A percentile compares a stretch with the other conserved stretches of the same genome.
Conservation (phyloP, 1,284 basidiomycete genomes). For the Austroboletus rostrupii region DNA sequence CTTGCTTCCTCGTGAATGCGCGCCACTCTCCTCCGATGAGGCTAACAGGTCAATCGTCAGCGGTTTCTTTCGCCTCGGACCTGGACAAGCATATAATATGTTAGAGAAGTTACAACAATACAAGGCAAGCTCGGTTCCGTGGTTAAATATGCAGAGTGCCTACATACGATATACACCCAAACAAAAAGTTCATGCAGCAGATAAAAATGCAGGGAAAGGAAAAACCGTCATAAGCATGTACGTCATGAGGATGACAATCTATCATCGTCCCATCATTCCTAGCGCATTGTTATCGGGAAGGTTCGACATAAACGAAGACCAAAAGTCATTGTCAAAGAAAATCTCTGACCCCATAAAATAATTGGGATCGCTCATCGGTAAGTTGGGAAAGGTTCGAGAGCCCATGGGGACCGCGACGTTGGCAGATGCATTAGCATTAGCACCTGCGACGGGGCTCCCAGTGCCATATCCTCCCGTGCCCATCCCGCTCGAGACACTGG, state of each 20-base stretch:
- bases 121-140: neutral
- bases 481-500: constrained; percentile 17
- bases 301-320: constrained; percentile 35
- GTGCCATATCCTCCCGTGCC: constrained; percentile 12
- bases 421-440: neutral
- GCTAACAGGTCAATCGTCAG: neutral
- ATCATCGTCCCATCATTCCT: constrained; percentile 8
- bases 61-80: neutral
- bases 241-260: neutral
- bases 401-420: constrained; percentile 8
- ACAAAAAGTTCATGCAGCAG: neutral
- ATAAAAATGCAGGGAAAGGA: neutral
- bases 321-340: constrained; percentile 36
- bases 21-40: neutral
- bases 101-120: constrained; percentile 2
- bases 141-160: constrained; percentile 9
- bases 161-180: constrained; percentile 5
- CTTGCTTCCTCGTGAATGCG: neutral
- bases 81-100: too few relatives aligned
- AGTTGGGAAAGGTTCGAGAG: constrained; percentile 18
- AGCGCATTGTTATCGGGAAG: constrained; percentile 19
- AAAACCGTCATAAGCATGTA: neutral
- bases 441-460: constrained; percentile 6
- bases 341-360: constrained; percentile 33
- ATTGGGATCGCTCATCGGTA: constrained; percentile 26